These are phyloP conservation scores for Streptanthus diversifolius DNA, from an alignment of 345 rosid genomes.

Conservation along the genomic window DNA sequence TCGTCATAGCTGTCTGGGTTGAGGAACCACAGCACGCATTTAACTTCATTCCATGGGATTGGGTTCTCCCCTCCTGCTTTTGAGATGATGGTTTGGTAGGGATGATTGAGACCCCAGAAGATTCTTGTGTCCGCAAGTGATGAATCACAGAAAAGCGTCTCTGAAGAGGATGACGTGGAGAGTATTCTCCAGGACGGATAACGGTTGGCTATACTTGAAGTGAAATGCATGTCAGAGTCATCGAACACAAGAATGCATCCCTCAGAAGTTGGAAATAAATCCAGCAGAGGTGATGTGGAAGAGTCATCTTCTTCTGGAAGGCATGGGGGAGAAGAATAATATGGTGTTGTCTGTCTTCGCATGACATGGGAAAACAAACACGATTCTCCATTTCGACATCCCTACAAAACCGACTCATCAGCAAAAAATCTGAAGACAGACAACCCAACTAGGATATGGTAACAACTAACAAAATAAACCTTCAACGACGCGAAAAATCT, in stretches of 20 bases:
- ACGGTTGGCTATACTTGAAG: slow-evolving; percentile 51
- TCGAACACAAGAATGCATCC: slow-evolving; percentile 66
- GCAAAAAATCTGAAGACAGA: slow-evolving; percentile 12
- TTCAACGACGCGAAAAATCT: slow-evolving; percentile 63
- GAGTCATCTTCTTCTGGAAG: slow-evolving; percentile 54
- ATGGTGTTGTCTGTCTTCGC: slow-evolving; percentile 27
- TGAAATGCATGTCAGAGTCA: slow-evolving; percentile 59
- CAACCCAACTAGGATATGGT: slow-evolving; percentile 1
- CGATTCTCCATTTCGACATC: slow-evolving; percentile 73
- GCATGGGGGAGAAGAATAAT: slow-evolving; percentile 37
- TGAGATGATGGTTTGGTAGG: slow-evolving; percentile 58
- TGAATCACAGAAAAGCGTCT: slow-evolving; percentile 39
- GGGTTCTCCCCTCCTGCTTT: slow-evolving; percentile 38
- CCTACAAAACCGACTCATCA: slow-evolving; percentile 49
- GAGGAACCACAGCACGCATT: slow-evolving; percentile 71
- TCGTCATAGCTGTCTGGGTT: slow-evolving; percentile 45
- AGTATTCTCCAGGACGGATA: slow-evolving; percentile 56
- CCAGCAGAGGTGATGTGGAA: slow-evolving; percentile 43
- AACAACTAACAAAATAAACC: slow-evolving; percentile 39
- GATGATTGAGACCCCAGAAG: slow-evolving; percentile 69
- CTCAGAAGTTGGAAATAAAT: slow-evolving; percentile 46
- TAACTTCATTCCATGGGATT: slow-evolving; percentile 67
- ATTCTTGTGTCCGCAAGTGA: slow-evolving; percentile 46
- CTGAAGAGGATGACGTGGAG: slow-evolving; percentile 52
- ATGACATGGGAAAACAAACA: slow-evolving; percentile 67